phyloP scores from a whole-genome alignment of 441 rosid species.

The Erysimum pusillum region DNA sequence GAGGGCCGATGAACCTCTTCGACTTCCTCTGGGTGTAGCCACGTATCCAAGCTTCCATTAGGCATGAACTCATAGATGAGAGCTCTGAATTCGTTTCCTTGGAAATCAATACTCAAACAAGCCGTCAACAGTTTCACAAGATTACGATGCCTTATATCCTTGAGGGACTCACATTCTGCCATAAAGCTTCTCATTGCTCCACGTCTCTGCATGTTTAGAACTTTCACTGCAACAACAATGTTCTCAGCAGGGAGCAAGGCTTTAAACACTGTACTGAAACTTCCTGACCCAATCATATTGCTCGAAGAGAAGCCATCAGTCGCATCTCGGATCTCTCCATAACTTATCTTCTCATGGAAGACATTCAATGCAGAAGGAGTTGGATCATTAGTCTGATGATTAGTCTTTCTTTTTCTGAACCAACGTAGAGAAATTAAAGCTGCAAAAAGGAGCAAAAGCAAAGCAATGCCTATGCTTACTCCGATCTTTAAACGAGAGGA shows the following conservation, averaged over 20 bases:
- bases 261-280: conserved; percentile 34
- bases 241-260: conserved; percentile 4
- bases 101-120: conserved; percentile 39
- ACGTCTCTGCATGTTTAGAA: conserved; percentile 15
- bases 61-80: conserved; percentile 35
- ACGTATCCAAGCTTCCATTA: conserved; percentile 40
- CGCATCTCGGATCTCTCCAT: neutral
- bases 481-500: neutral
- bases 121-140: conserved; percentile 33
- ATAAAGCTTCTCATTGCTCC: conserved; percentile 45
- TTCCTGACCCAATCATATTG: conserved; percentile 41
- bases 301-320: conserved; percentile 28
- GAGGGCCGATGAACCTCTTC: neutral
- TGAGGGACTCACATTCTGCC: conserved; percentile 39
- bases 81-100: conserved; percentile 43
- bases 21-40: conserved; percentile 30
- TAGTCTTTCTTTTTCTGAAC: conserved; percentile 3
- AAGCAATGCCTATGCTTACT: neutral
- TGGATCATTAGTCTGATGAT: neutral
- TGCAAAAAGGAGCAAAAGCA: neutral
- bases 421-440: neutral
- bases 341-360: conserved; percentile 2
- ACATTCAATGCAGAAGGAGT: conserved; percentile 12
- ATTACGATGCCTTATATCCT: conserved; percentile 38
- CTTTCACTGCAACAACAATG: conserved; percentile 26